Percentiles rank a stretch among this genome's conserved stretches.
Conservation (phyloP, 345 rosid genomes). For the Hypericum androsaemum region DNA sequence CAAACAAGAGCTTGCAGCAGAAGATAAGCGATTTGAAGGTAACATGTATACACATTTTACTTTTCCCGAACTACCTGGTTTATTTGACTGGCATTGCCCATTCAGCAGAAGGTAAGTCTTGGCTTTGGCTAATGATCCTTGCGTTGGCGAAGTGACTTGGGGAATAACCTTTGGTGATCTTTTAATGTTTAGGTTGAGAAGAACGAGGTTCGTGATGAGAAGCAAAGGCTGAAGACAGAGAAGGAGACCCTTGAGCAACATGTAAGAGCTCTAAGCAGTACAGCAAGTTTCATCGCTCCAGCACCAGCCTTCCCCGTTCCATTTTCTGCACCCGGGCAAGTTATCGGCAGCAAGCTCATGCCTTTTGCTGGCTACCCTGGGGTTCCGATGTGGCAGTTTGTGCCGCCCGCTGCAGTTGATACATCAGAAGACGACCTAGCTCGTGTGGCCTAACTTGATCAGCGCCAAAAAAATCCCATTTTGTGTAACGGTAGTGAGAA, state of each 20-base stretch:
- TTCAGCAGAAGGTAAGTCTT: too few relatives aligned
- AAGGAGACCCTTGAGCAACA: constrained; percentile 18
- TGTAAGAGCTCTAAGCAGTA: constrained; percentile 6
- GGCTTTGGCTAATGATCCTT: too few relatives aligned
- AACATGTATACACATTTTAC: neutral
- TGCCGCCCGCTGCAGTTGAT: constrained; percentile 21
- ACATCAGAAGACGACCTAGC: constrained; percentile 19
- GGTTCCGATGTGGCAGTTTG: constrained; percentile 20
- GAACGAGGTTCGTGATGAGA: constrained; percentile 23
- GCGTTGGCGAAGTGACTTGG: neutral
- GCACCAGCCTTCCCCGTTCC: constrained; percentile 9
- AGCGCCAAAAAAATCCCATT: too few relatives aligned
- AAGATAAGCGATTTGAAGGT: constrained; percentile 32
- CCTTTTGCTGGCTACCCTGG: constrained; percentile 23
- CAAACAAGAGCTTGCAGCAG: constrained; percentile 21
- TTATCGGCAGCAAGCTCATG: constrained; percentile 13
- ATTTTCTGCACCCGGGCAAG: constrained; percentile 17
- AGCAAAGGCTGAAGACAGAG: constrained; percentile 22
- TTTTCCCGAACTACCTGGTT: neutral
- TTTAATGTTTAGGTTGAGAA: constrained; percentile 17
- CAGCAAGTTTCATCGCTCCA: constrained; percentile 8
- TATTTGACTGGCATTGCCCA: too few relatives aligned
- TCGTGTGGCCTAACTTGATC: constrained; percentile 17
- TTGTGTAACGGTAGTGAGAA: too few relatives aligned
- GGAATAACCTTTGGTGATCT: neutral